Percentiles rank a stretch among this genome's conserved stretches.
phyloP scores from a whole-genome alignment of 2,329 filamentous ascomycete species.

The Fusarium sublunatum region DNA sequence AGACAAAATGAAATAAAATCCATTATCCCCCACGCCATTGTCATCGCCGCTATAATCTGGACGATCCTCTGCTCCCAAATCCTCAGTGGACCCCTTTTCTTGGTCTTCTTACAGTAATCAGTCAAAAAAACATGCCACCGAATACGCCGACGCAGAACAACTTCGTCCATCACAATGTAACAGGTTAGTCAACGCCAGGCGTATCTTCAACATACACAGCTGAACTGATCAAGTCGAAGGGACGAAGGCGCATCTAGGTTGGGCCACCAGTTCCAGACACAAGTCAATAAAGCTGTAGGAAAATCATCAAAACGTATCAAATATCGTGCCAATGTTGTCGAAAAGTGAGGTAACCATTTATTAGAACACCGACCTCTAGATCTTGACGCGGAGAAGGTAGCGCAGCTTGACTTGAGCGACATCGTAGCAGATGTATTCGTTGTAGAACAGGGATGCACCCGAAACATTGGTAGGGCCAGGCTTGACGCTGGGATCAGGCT shows the following conservation, averaged over 20 bases:
- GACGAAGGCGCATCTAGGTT: not conserved
- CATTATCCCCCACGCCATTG: slow-evolving; percentile 2
- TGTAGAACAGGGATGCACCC: slow-evolving; percentile 68
- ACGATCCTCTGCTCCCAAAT: not conserved
- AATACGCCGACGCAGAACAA: slow-evolving; percentile 7
- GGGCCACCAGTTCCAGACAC: not conserved
- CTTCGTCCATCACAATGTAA: not conserved
- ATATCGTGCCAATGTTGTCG: too few species aligned
- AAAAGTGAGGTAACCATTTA: not conserved
- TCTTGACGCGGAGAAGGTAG: slow-evolving; percentile 74
- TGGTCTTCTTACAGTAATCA: not conserved
- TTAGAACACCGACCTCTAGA: slow-evolving; percentile 45
- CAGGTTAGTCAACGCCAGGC: not conserved
- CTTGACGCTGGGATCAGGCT: slow-evolving; percentile 62
- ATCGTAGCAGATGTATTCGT: slow-evolving; percentile 80
- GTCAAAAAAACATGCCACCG: not conserved
- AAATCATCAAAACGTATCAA: not conserved
- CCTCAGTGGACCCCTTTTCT: not conserved
- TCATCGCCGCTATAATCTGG: not conserved
- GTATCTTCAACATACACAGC: not conserved
- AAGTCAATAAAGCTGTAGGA: not conserved
- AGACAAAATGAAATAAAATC: slow-evolving; percentile 7
- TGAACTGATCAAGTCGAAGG: not conserved
- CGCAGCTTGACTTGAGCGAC: slow-evolving; percentile 75
- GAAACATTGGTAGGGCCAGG: slow-evolving; percentile 62